phyloP scores from a whole-genome alignment of 2,329 filamentous ascomycete species.

The Microdochium nivale region DNA sequence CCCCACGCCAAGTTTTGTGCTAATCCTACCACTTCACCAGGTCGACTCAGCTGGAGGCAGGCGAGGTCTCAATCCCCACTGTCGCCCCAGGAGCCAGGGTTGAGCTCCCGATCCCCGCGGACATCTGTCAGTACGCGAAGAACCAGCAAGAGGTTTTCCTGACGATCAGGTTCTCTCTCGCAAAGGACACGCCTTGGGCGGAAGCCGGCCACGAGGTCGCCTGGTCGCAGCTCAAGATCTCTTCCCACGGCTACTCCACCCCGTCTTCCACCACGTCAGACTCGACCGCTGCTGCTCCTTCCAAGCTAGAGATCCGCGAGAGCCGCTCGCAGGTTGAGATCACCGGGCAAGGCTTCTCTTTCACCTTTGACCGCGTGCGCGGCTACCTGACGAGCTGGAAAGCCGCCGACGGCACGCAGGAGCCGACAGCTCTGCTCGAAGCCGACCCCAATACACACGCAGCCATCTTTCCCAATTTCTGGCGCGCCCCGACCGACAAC shows the following conservation, averaged over 20 bases:
- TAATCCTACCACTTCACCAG: slow-evolving; percentile 9
- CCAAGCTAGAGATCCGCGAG: slow-evolving; percentile 13
- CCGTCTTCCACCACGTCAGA: slow-evolving; percentile 3
- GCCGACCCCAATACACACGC: slow-evolving; percentile 23
- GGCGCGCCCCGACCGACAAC: slow-evolving; percentile 59
- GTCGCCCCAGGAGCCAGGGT: slow-evolving; percentile 27
- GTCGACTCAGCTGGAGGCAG: slow-evolving; percentile 20
- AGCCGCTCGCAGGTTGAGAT: slow-evolving; percentile 17
- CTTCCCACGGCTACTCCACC: slow-evolving; percentile 11
- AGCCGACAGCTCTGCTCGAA: slow-evolving; percentile 21
- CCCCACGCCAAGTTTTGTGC: background rate
- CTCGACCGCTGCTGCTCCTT: slow-evolving; percentile 5
- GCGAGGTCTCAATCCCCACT: slow-evolving; percentile 29
- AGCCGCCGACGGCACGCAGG: slow-evolving; percentile 14
- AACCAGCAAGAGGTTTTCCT: slow-evolving; percentile 31
- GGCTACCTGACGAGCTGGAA: slow-evolving; percentile 35
- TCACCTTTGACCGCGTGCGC: slow-evolving; percentile 34
- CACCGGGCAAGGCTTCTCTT: slow-evolving; percentile 22
- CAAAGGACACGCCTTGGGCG: slow-evolving; percentile 39
- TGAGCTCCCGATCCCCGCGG: slow-evolving; percentile 22
- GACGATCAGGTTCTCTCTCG: slow-evolving; percentile 33
- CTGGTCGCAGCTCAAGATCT: slow-evolving; percentile 40
- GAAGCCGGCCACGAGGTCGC: slow-evolving; percentile 43
- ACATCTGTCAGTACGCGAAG: slow-evolving; percentile 16
- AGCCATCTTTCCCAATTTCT: slow-evolving; percentile 41